Base-by-base conservation (phyloP, 1,139 yeast species). In the Hanseniaspora gamundiae region DNA sequence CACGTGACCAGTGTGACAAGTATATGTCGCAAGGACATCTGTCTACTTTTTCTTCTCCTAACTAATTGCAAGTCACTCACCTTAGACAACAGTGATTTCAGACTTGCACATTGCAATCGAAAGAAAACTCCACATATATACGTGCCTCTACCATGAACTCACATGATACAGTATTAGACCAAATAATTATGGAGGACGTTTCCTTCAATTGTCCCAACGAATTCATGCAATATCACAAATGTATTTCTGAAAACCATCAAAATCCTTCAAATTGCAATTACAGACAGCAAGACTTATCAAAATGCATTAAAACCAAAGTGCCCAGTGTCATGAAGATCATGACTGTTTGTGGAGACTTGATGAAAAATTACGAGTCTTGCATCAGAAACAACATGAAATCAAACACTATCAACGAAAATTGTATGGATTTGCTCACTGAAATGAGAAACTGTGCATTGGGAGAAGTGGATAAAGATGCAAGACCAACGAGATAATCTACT, bases 181-280 rank as follows among this genome's bases (percentile, higher is more conserved):
- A 54, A 40, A 44, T 54, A 39, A 48, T 54, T 11, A 49, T 54
- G 54, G 55, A 54, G 35, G 57, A 54, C 45, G 56, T 61, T 42
- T 64, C 65, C 13, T 54, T 53, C 39, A 56, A 55, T 47, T 62
- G 66, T 46, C 66, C 66, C 2, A 55, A 57, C 19, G 54, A 58
- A 43, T 62, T 62, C 42, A 47, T 61, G 44, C 53, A 50, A 26
- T 61, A 57, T 33, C 66, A 62, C 44, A 58, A 60, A 47, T 61
- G 66, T 47, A 54, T 62, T 26, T 50, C 56, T 10, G 48, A 51
- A 14, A 60, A 61, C 40, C 60, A 55, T 40, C 61, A 59, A 16
- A 56, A 54, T 45, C 62, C 61, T 20, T 42, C 44, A 38, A 52
- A 51, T 35, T 62, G 66, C 47, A 43, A 42, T 4, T 50, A 43